A percentile compares a stretch with the other conserved stretches of the same genome.
Conservation (phyloP, 139 green algal genomes). For the Chlorella sp. region DNA sequence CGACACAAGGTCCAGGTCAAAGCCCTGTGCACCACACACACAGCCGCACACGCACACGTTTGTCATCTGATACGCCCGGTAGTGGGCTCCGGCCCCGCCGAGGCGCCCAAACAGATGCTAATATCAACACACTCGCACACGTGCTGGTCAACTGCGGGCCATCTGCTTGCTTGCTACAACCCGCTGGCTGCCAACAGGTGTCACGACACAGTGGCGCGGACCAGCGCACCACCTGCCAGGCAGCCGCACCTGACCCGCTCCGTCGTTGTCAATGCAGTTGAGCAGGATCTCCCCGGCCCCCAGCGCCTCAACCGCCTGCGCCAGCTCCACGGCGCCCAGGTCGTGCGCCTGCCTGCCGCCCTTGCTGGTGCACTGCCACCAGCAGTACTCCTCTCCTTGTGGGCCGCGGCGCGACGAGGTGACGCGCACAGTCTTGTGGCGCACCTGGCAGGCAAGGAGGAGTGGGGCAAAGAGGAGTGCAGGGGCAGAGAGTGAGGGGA, state of each 20-base stretch:
- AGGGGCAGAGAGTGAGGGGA: no score
- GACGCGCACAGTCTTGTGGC: constrained; percentile 58
- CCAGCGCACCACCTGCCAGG: background rate
- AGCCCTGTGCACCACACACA: constrained; percentile 53
- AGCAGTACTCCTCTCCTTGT: constrained; percentile 92
- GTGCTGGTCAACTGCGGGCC: background rate
- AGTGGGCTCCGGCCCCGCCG: no score
- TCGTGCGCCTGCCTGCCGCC: constrained; percentile 87
- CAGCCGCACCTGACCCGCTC: constrained; percentile 46
- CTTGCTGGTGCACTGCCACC: constrained; percentile 90
- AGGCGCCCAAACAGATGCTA: no score
- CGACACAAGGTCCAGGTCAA: constrained; percentile 89
- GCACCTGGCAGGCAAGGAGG: constrained; percentile 1
- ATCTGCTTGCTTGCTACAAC: background rate
- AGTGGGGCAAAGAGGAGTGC: no score
- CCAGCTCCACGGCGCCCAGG: constrained; percentile 86
- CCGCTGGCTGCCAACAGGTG: background rate
- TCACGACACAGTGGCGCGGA: background rate
- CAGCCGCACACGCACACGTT: background rate
- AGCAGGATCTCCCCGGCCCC: constrained; percentile 97
- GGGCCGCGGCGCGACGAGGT: constrained; percentile 65
- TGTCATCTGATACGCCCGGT: no score
- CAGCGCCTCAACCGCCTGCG: constrained; percentile 82
- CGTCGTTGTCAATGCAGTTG: constrained; percentile 98
- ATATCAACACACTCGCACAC: constrained; percentile 3